phyloP scores from a whole-genome alignment of 495 filamentous ascomycete species.

The Tuber aestivum region DNA sequence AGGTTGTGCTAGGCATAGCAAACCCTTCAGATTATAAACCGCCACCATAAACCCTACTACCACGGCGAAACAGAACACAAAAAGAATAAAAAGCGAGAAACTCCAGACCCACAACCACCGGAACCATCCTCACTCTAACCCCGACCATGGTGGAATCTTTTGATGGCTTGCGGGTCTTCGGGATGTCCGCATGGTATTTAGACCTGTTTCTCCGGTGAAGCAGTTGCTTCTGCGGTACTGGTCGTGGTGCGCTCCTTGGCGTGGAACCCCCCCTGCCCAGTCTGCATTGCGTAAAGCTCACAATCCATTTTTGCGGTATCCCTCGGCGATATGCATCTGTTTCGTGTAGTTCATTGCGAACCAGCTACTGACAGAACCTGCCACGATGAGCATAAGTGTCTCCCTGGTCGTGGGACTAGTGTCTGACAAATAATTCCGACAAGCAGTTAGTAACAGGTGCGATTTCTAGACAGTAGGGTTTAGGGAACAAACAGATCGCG shows the following conservation, averaged over 20 bases:
- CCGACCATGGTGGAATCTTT: neutral
- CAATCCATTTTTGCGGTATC: neutral
- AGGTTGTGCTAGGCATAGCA: neutral
- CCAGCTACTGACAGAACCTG: neutral
- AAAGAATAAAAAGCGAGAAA: neutral
- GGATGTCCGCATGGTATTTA: neutral
- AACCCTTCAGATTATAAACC: neutral
- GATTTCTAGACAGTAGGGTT: neutral
- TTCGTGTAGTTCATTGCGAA: neutral
- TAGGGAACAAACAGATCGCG: neutral
- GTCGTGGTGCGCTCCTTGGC: neutral
- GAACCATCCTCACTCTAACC: neutral
- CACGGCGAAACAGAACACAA: neutral
- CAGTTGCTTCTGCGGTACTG: neutral
- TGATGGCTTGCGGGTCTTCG: neutral
- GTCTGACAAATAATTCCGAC: neutral
- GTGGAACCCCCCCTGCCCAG: neutral
- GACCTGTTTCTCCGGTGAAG: neutral
- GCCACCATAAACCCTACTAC: neutral
- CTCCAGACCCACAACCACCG: neutral
- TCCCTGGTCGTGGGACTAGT: neutral
- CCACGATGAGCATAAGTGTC: neutral
- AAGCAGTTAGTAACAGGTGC: neutral
- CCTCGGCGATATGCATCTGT: neutral
- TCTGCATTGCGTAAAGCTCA: neutral